phyloP scores from a whole-genome alignment of 768 basidiomycete genomes.

The Serendipita vermifera region DNA sequence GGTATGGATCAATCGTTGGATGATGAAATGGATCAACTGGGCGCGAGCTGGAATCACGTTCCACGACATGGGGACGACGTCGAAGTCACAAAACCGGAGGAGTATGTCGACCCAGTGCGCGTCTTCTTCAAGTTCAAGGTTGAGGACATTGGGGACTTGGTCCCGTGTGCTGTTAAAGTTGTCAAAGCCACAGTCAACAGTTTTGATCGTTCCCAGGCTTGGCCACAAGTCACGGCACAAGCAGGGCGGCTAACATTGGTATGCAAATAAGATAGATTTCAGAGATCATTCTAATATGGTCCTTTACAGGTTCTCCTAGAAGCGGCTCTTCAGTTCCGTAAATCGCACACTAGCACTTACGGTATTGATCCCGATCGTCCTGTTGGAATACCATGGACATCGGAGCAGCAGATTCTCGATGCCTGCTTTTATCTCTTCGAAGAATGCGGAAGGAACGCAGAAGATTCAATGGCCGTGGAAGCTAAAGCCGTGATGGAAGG shows the following conservation, averaged over 20 bases:
- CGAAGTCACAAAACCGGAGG: neutral
- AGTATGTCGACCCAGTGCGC: conserved; percentile 16
- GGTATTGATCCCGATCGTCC: conserved; percentile 59
- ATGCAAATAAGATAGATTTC: too few species aligned
- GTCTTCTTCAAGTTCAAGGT: neutral
- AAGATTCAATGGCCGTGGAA: conserved; percentile 19
- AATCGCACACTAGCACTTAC: conserved; percentile 59
- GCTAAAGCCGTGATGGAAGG: conserved; percentile 28
- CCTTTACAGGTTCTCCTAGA: conserved; percentile 47
- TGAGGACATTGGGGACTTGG: neutral
- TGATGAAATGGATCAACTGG: neutral
- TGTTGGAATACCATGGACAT: conserved; percentile 61
- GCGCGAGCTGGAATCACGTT: too few species aligned
- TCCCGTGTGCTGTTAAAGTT: conserved; percentile 1
- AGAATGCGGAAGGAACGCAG: conserved; percentile 13
- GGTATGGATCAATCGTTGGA: neutral
- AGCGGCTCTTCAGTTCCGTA: conserved; percentile 63
- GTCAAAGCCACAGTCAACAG: neutral
- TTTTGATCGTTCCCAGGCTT: neutral
- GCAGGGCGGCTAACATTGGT: conserved; percentile 31
- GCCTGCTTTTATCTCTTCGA: conserved; percentile 61
- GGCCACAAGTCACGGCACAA: neutral
- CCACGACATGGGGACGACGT: too few species aligned
- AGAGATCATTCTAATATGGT: neutral
- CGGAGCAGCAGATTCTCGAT: conserved; percentile 52